Base-by-base conservation (phyloP, 2,329 filamentous ascomycete genomes). In the Macrophomina pseudophaseolina region DNA sequence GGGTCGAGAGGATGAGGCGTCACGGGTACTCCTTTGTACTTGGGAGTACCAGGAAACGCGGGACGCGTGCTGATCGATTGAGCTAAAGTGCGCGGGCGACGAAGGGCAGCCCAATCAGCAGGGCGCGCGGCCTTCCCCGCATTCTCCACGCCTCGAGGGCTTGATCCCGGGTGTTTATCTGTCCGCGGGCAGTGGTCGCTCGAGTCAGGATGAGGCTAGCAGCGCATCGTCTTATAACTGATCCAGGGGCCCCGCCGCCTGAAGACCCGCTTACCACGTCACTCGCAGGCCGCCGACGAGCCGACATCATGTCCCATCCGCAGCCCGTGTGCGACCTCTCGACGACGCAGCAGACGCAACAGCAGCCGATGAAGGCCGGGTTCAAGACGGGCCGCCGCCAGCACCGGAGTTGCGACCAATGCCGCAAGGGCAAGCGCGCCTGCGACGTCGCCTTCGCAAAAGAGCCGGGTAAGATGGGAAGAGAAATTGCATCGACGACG, bases 401-500 rank as follows among this genome's bases (percentile, higher is more conserved):
- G 66, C 76, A 81, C 66, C 76, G 80, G 58, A 82, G 80, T 67
- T 83, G 81, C 68, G 81, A 83, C 66, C 80, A 80, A 66, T 83
- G 81, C 69, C 76, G 81, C 28, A 80, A 79, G 68, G 80, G 81
- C 28, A 82, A 82, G 69, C 72, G 80, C 65, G 80, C 78, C 5
- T 83, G 81, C 70, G 80, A 83, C 69, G 80, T 79, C 5, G 73
- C 73, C 5, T 76, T 80, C 53, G 48, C 76, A 28, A 75, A 77
- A 58, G 76, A 78, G 58, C 58, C 58, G 42, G 58, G 58, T 62
- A 62, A 62, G 53, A 38, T 30, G 51, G 7, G 35, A 12, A 38
- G 35, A 38, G 35, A 38, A 23, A 23, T 23, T 23, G 23, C 23
- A 23, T 23, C 23, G 23, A 23, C 6, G 14, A 9, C 44, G 44